Evolutionary conservation across 306 rosid species (phyloP).

Genomic region (Pyrus betulifolia): DNA sequence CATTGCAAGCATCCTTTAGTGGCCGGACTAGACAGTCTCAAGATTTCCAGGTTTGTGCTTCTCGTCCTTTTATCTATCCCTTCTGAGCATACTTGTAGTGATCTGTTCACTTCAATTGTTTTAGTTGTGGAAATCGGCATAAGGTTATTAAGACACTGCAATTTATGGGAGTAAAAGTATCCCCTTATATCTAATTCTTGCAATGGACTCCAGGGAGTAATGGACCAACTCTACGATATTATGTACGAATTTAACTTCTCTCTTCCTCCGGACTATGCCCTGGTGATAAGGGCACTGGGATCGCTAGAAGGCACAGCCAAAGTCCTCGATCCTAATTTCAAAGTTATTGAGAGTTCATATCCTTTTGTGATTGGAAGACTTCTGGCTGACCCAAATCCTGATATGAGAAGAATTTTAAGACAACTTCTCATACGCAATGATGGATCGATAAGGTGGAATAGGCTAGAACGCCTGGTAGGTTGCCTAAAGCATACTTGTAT

Average conservation of each 20-base stretch:
- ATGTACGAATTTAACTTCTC: slow-evolving; percentile 88
- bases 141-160: too few species aligned
- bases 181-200: not conserved
- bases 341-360: slow-evolving; percentile 87
- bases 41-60: slow-evolving; percentile 82
- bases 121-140: not conserved
- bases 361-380: slow-evolving; percentile 94
- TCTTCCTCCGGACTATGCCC: slow-evolving; percentile 97
- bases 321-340: slow-evolving; percentile 81
- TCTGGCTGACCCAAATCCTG: slow-evolving; percentile 87
- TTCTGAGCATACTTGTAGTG: not conserved
- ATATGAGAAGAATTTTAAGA: slow-evolving; percentile 93
- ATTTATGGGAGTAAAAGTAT: too few species aligned
- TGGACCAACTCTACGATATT: slow-evolving; percentile 71
- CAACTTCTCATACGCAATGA: slow-evolving; percentile 74
- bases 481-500: not conserved
- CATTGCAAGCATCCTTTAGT: slow-evolving; percentile 59
- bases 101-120: not conserved
- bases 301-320: slow-evolving; percentile 97
- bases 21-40: slow-evolving; percentile 48
- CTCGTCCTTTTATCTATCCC: not conserved
- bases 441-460: slow-evolving; percentile 94
- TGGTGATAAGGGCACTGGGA: slow-evolving; percentile 90
- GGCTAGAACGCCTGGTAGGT: slow-evolving; percentile 84
- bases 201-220: slow-evolving; percentile 75